Conservation (phyloP, 352 stramenopile genomes). For the Hyphochytrium catenoides region DNA sequence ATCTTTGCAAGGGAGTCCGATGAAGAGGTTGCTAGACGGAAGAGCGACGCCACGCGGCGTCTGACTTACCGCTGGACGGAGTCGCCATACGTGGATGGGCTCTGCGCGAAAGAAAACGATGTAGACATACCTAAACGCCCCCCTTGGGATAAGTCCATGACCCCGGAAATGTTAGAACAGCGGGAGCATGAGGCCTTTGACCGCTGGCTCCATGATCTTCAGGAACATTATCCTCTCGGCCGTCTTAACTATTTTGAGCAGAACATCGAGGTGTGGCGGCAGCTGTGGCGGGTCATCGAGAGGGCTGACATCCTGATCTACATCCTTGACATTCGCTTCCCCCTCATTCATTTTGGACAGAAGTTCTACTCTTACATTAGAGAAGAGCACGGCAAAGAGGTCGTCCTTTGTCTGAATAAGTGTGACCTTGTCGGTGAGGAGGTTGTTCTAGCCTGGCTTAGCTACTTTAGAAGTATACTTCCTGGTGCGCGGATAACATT, state of each 20-base stretch:
- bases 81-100: conserved; percentile 32
- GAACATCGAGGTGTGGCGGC: conserved; percentile 50
- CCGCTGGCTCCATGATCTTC: conserved; percentile 13
- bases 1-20: conserved; percentile 35
- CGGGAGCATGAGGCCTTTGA: conserved; percentile 26
- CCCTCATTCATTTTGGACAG: conserved; percentile 37
- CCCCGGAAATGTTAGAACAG: conserved; percentile 23
- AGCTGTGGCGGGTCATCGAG: conserved; percentile 53
- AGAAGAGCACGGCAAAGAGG: conserved; percentile 9
- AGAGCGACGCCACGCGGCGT: conserved; percentile 30
- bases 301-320: conserved; percentile 43
- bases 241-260: conserved; percentile 40
- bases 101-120: conserved; percentile 27
- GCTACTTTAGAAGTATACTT: no score
- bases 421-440: conserved; percentile 4
- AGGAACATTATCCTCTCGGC: conserved; percentile 13
- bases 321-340: conserved; percentile 35
- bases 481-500: no score
- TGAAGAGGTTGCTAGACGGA: conserved; percentile 24
- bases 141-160: conserved; percentile 31
- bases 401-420: conserved; percentile 7
- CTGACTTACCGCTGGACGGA: conserved; percentile 29
- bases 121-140: conserved; percentile 32
- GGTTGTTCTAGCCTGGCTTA: conserved; percentile 1
- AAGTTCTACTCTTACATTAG: conserved; percentile 25